These are phyloP conservation scores for Sequoia sempervirens DNA, from an alignment of 75 land plant genomes.

Conservation along the genomic window DNA sequence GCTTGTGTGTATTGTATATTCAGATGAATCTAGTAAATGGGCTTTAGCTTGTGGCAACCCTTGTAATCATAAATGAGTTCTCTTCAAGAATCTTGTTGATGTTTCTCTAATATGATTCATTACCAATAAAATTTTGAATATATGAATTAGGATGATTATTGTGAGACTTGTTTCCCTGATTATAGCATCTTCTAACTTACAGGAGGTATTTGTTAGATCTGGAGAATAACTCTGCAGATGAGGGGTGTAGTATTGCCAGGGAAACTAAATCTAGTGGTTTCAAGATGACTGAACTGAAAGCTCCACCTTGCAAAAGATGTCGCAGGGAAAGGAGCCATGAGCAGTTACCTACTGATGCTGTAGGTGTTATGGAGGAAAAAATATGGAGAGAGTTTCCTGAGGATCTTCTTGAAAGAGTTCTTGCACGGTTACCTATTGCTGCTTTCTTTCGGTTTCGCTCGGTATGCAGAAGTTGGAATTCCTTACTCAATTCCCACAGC, in stretches of 20 bases:
- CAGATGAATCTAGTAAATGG: background rate
- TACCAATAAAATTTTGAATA: background rate
- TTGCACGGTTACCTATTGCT: slow-evolving; percentile 69
- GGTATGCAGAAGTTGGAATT: slow-evolving; percentile 79
- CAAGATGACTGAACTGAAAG: slow-evolving; percentile 41
- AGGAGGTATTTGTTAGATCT: slow-evolving; percentile 36
- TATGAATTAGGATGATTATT: background rate
- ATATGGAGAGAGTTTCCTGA: slow-evolving; percentile 75
- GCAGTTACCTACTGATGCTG: slow-evolving; percentile 9
- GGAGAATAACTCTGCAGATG: slow-evolving; percentile 23
- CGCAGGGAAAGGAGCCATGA: slow-evolving; percentile 33
- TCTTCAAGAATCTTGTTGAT: background rate
- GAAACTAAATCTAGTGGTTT: slow-evolving; percentile 31
- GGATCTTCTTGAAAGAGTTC: slow-evolving; percentile 75
- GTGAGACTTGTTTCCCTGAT: slow-evolving; percentile 4
- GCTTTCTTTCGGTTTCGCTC: slow-evolving; percentile 71
- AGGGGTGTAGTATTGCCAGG: slow-evolving; percentile 16
- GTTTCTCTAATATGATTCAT: background rate
- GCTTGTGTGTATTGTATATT: slow-evolving; percentile 1
- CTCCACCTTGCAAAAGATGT: slow-evolving; percentile 39
- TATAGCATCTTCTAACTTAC: slow-evolving; percentile 7
- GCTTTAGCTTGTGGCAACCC: background rate
- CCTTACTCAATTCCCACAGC: slow-evolving; percentile 39
- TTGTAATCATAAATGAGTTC: background rate
- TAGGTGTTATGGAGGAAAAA: slow-evolving; percentile 43